Conservation (phyloP, 2,329 filamentous ascomycete species). For the Colletotrichum spinosum region DNA sequence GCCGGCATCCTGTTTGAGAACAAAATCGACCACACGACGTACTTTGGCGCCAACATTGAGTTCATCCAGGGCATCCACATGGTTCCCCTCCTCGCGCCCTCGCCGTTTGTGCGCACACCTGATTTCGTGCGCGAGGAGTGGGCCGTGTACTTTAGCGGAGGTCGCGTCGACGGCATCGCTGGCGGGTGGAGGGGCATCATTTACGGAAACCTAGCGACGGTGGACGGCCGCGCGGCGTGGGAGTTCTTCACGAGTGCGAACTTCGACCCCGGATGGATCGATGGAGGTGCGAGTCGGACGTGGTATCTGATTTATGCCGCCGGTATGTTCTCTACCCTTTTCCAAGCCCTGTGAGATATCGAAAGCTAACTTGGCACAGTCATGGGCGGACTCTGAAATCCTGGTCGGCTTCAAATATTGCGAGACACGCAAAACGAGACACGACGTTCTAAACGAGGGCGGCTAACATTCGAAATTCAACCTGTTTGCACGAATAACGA, state of each 20-base stretch:
- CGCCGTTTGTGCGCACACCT: slow-evolving; percentile 72
- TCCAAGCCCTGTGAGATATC: neutral
- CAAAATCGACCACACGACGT: slow-evolving; percentile 93
- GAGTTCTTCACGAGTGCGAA: slow-evolving; percentile 76
- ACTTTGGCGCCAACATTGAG: slow-evolving; percentile 81
- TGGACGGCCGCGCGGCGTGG: slow-evolving; percentile 78
- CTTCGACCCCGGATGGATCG: slow-evolving; percentile 77
- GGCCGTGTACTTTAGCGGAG: slow-evolving; percentile 79
- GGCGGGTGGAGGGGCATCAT: slow-evolving; percentile 91
- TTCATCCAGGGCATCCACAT: slow-evolving; percentile 86
- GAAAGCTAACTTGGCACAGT: slow-evolving; percentile 32
- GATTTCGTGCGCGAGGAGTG: slow-evolving; percentile 87
- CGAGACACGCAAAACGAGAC: slow-evolving; percentile 14
- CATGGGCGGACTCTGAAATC: slow-evolving; percentile 33
- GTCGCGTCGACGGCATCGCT: slow-evolving; percentile 71
- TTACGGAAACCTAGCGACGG: slow-evolving; percentile 83
- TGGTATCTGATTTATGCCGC: slow-evolving; percentile 88
- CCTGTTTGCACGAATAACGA: slow-evolving; percentile 19
- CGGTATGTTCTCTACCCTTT: slow-evolving; percentile 63
- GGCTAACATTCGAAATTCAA: slow-evolving; percentile 8
- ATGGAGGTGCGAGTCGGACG: slow-evolving; percentile 85
- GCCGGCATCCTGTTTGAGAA: slow-evolving; percentile 87
- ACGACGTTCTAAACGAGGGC: slow-evolving; percentile 2
- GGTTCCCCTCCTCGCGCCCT: slow-evolving; percentile 78
- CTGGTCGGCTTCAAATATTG: neutral